Evolutionary conservation across 352 stramenopile species (phyloP).

Genomic region (Phytophthora multivora): DNA sequence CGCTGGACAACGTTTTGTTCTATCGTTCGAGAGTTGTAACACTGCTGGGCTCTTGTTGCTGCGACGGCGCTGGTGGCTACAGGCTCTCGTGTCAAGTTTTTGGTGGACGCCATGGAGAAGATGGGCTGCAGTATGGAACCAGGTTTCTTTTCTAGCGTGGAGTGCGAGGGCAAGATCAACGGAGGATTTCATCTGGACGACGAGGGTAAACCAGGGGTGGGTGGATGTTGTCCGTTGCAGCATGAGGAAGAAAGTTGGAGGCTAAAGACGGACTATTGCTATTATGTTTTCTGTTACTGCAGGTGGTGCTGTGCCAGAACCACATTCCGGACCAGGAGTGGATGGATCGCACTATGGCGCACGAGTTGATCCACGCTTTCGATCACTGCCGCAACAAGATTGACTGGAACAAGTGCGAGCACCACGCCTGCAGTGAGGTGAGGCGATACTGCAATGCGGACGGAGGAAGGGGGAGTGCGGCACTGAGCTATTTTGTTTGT

Average conservation of each 20-base stretch:
- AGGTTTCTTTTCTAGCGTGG: constrained; percentile 80
- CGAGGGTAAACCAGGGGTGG: constrained; percentile 65
- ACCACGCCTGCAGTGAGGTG: constrained; percentile 93
- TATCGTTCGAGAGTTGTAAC: neutral
- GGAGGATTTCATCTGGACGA: constrained; percentile 87
- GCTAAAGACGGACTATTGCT: neutral
- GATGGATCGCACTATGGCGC: constrained; percentile 92
- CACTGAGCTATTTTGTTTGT: neutral
- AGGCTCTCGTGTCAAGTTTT: constrained; percentile 83
- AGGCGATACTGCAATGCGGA: neutral
- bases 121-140: constrained; percentile 82
- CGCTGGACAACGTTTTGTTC: neutral
- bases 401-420: constrained; percentile 92
- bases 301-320: constrained; percentile 90
- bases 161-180: constrained; percentile 88
- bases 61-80: neutral
- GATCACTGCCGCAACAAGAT: constrained; percentile 94
- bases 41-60: constrained; percentile 2
- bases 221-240: constrained; percentile 8
- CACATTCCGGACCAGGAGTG: constrained; percentile 91
- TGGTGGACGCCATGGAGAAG: constrained; percentile 85
- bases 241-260: neutral
- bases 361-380: constrained; percentile 94
- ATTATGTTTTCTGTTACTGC: constrained; percentile 7
- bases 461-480: neutral